Evolutionary conservation across 768 basidiomycete genomes (phyloP).

Genomic region (Termitomyces sp.): DNA sequence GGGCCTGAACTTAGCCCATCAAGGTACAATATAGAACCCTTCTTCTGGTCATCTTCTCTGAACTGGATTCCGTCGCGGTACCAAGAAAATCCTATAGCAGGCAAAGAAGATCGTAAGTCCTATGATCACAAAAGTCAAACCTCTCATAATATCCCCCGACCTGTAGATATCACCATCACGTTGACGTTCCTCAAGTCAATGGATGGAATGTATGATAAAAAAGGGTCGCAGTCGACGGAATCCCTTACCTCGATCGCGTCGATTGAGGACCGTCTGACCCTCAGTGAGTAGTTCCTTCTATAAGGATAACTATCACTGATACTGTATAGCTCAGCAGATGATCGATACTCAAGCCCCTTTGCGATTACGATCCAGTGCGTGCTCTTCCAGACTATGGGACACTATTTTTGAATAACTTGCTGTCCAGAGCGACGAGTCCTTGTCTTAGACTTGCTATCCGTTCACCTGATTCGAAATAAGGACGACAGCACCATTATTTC

Average conservation of each 20-base stretch:
- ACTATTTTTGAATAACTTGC: neutral
- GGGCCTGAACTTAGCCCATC: neutral
- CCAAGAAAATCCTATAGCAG: conserved; percentile 42
- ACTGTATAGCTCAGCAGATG: conserved; percentile 24
- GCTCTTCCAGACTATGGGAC: conserved; percentile 1
- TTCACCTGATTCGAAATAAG: conserved; percentile 45
- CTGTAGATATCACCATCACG: conserved; percentile 56
- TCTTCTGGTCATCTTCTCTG: conserved; percentile 63
- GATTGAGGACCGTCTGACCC: conserved; percentile 16
- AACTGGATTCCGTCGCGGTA: conserved; percentile 71
- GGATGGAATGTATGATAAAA: conserved; percentile 19
- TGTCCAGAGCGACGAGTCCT: conserved; percentile 30
- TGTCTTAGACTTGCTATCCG: conserved; percentile 45
- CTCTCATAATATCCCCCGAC: neutral
- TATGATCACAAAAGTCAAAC: neutral
- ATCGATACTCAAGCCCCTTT: conserved; percentile 44
- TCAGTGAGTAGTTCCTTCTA: conserved; percentile 15
- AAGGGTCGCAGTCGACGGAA: conserved; percentile 4
- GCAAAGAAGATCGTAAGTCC: conserved; percentile 53
- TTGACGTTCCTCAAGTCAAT: conserved; percentile 54
- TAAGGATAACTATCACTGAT: neutral
- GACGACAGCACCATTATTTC: conserved; percentile 50
- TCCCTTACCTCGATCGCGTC: conserved; percentile 12
- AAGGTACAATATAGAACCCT: conserved; percentile 62
- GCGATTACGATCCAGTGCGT: conserved; percentile 30